These are phyloP conservation scores for Fraxinus platypoda DNA, from an alignment of 305 asterid species.

Conservation along the genomic window DNA sequence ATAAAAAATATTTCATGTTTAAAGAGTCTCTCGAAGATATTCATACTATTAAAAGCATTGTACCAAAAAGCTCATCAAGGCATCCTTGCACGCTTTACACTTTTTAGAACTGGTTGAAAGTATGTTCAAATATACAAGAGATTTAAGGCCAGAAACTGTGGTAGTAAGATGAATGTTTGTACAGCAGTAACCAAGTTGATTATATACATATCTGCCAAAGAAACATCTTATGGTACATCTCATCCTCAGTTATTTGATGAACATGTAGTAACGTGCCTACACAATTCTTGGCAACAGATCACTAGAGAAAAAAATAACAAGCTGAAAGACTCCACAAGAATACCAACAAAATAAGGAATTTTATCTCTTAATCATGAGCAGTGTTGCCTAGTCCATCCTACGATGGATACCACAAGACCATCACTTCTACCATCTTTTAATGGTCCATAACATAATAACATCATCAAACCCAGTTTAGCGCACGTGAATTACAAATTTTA, in stretches of 20 bases:
- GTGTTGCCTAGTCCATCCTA: not conserved
- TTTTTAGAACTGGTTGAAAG: not conserved
- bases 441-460: not conserved
- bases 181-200: not conserved
- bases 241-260: not conserved
- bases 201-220: not conserved
- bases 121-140: not conserved
- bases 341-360: not conserved
- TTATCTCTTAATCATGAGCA: not conserved
- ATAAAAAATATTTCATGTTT: too few species aligned
- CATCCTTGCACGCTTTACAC: not conserved
- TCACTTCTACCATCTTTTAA: not conserved
- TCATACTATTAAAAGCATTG: too few species aligned
- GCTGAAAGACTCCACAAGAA: not conserved
- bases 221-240: not conserved
- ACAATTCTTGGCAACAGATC: not conserved
- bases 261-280: not conserved
- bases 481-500: not conserved
- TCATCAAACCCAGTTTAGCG: not conserved
- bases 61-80: too few species aligned
- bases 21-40: too few species aligned
- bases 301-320: not conserved
- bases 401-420: not conserved
- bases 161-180: not conserved
- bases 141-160: not conserved